Conservation (phyloP, 768 basidiomycete genomes). For the Boletus subparvulus region DNA sequence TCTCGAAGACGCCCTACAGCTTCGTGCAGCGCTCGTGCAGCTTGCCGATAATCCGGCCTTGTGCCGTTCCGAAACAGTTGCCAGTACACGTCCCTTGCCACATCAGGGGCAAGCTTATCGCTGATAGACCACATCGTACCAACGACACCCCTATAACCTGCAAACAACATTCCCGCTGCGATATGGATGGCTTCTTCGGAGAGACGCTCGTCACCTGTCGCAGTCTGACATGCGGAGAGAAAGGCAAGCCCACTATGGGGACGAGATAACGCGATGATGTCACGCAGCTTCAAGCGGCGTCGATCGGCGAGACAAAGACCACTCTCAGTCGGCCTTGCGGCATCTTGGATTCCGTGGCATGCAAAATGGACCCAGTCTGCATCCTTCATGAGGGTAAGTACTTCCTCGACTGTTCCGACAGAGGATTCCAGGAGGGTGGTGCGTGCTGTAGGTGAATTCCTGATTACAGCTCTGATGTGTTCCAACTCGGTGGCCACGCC, state of each 20-base stretch:
- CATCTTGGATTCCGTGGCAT: not conserved
- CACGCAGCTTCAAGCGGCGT: not conserved
- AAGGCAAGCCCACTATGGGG: slow-evolving; percentile 36
- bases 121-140: slow-evolving; percentile 45
- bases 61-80: not conserved
- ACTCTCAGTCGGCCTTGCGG: too few species aligned
- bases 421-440: slow-evolving; percentile 1
- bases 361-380: too few species aligned
- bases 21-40: too few species aligned
- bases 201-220: too few species aligned
- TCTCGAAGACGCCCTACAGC: too few species aligned
- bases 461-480: slow-evolving; percentile 14
- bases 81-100: not conserved
- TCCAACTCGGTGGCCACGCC: slow-evolving; percentile 15
- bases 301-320: not conserved
- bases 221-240: slow-evolving; percentile 44
- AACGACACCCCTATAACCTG: slow-evolving; percentile 33
- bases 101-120: slow-evolving; percentile 19
- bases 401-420: not conserved
- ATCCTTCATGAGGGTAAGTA: not conserved
- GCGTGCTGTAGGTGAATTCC: not conserved
- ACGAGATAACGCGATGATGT: not conserved
- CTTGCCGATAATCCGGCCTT: too few species aligned
- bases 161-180: slow-evolving; percentile 35
- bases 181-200: too few species aligned